Base-by-base conservation (phyloP, 2,329 filamentous ascomycete species). In the Arachnopeziza araneosa region DNA sequence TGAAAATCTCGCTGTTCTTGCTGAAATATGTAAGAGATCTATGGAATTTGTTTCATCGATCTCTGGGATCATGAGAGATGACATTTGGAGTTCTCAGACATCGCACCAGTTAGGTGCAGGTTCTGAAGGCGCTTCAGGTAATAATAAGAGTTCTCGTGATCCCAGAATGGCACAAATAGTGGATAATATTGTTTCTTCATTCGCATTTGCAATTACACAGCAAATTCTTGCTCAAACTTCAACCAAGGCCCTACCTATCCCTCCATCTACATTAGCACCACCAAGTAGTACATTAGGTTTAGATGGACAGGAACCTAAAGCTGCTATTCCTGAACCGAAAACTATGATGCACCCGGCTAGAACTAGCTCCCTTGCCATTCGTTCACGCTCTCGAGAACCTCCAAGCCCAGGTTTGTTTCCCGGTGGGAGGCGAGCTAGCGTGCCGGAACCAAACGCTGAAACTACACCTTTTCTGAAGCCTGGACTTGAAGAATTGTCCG, bases 11-110 rank as follows among this genome's bases (percentile, higher is more conserved):
- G 77, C 83, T 10, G 84, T 92, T 63, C 81, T 97, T n/a, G 89
- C 91, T 1, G 92, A 98, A 70, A 85, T 97, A 26, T 96, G 92
- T 71, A 86, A 86, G 62, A 83, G 93, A 60, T 87, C 91, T 1
- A 81, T 95, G 10, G 87, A 90, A 63, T 98, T 97, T 68, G 88
- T 98, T 48, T 88, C 90, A 1, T 84, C 88, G 49, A 87, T 91
- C 48, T 89, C 91, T 2, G 85, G 90, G 57, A 85, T 92, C 23
- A 86, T 98, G 76, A 84, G 92, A 56, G 82, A 85, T 58, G 95
- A 98, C 70, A 78, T 98, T 1, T 76, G 85, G 53, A 79, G 82
- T n/a, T 85, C 88, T 44, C 78, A 87, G 58, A 24, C 56, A 36
- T 51, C 62, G 24, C 51, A 53, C 24, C 24, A 60, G 54, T 53